Percentiles rank a stretch among this genome's conserved stretches.
Evolutionary conservation across 495 filamentous ascomycete genomes (phyloP).

Genomic region (Tuber borchii): DNA sequence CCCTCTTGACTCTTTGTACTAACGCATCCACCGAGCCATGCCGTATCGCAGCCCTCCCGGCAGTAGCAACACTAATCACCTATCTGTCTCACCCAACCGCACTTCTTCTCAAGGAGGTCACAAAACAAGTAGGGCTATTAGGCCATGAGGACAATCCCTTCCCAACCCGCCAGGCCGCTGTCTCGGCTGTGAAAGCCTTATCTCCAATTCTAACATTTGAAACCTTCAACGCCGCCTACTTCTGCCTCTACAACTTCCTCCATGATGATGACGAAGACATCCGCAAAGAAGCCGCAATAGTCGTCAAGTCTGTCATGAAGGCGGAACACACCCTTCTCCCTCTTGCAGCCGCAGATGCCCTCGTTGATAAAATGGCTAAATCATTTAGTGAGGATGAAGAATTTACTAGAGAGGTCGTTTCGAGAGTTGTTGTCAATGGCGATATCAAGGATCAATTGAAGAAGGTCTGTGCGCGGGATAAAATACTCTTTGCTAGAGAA

Average conservation of each 20-base stretch:
- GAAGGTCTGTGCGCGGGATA: conserved; percentile 55
- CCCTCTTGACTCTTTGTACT: conserved; percentile 10
- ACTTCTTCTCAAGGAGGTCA: conserved; percentile 6
- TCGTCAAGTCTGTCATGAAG: conserved; percentile 45
- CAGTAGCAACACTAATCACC: conserved; percentile 18
- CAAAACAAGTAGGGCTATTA: conserved; percentile 9
- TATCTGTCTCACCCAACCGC: neutral
- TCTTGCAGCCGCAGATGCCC: conserved; percentile 43
- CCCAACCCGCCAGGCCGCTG: conserved; percentile 22
- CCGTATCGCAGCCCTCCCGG: conserved; percentile 24
- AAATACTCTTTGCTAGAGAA: conserved; percentile 74
- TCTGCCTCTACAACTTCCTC: conserved; percentile 57
- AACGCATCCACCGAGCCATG: conserved; percentile 23
- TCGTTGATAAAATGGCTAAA: conserved; percentile 34
- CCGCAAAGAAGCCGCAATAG: conserved; percentile 56
- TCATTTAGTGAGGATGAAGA: conserved; percentile 8
- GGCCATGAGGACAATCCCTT: conserved; percentile 34
- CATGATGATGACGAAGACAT: conserved; percentile 91
- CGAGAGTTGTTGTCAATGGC: conserved; percentile 36
- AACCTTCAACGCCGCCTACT: conserved; percentile 42
- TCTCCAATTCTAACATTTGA: conserved; percentile 12
- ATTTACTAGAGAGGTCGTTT: conserved; percentile 18
- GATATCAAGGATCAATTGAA: conserved; percentile 49
- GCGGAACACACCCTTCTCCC: conserved; percentile 42
- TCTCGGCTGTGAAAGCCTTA: conserved; percentile 27